Evolutionary conservation across 805 yeast species (phyloP), one percentile per base, ranked within the genome.

Genomic region (Yarrowia porcina): DNA sequence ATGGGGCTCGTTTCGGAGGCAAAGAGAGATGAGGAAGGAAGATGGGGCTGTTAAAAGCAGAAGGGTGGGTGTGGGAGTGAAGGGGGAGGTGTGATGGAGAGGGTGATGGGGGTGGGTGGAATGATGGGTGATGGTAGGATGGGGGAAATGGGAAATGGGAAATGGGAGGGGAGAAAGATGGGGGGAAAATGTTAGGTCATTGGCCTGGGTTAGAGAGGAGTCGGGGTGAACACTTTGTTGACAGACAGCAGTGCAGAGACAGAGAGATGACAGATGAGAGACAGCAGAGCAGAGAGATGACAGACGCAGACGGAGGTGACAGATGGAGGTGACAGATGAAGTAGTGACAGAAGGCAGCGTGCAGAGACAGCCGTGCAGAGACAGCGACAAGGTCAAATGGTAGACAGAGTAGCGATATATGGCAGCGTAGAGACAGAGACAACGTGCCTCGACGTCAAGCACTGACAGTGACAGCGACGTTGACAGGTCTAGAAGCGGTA

Each of bases 1-100:
- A 21, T 49, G 56, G 56, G 56, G 56, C 56, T 49, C 56, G 56
- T 49, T 20, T 49, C 56, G 39, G 56, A 49, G 56, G 56, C 56
- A 49, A 49, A 33, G 56, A 49, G 56, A 45, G 52, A 20, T 12
- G 28, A 21, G n/a, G 8, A 3, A 12, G 17, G 38, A 6, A 12
- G 56, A 49, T 49, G 56, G 56, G 56, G 56, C 39, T 49, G 56
- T 44, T 47, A 47, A 47, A 30, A 47, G 54, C 54, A 30, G 54
- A 47, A 25, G 28, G 50, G 33, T 23, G 10, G 32, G 50, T 25
- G 21, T 44, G 21, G 35, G 33, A 33, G 49, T 9, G 49, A 27
- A 41, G 28, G 38, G 38, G 38, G 44, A 21, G 23, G n/a, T 10
- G 27, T 15, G 45, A 23, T 41, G 45, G 30, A 9, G 30, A 17